Evolutionary conservation across 2,329 filamentous ascomycete genomes (phyloP), one percentile per base, ranked within the genome.

Genomic region (Ascocoryne sarcoides): DNA sequence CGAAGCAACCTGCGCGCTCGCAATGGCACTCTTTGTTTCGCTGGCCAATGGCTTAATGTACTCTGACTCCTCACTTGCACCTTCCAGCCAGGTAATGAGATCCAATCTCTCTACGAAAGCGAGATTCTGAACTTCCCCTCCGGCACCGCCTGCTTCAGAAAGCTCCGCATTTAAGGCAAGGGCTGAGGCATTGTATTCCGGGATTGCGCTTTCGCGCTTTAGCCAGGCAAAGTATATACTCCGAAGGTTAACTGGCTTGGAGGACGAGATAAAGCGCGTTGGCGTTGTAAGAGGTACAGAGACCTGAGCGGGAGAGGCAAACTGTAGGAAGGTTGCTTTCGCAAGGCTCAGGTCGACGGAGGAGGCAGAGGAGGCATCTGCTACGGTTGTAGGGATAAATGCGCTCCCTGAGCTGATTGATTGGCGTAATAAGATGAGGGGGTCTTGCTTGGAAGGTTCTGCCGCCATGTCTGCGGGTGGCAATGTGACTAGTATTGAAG

Each of bases 151-250:
- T 0, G 68, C 69, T 9, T 53, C 52, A 29, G 60, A 54, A 18
- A 95, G 70, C 57, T 87, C 79, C 37, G 85, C 80, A 60, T 94
- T 94, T 42, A 96, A 71, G 51, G 79, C 73, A 54, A 84, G 80
- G 10, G 86, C 84, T 0, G 83, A 82, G 18, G 83, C 77, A 63
- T 95, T 92, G 71, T 96, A 96, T 54, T 94, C 87, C 9, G 85
- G 84, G 51, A 94, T 88, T 40, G 83, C 79, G 40, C 83, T 79
- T 66, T 96, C 90, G 62, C 88, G 87, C 65, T 95, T 93, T 56
- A 85, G 72, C 87, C 88, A 98, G 41, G 88, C 88, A 60, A 96
- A 95, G 69, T 90, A 95, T 64, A 95, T 90, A 61, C 84, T 92
- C 59, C 92, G 87, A 52, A 98, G 71, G 60, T 95, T 86, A 55